Evolutionary conservation across 1,139 yeast genomes (phyloP), one percentile per base, ranked within the genome.

Genomic region (Lodderomyces pseudojiufengensis): DNA sequence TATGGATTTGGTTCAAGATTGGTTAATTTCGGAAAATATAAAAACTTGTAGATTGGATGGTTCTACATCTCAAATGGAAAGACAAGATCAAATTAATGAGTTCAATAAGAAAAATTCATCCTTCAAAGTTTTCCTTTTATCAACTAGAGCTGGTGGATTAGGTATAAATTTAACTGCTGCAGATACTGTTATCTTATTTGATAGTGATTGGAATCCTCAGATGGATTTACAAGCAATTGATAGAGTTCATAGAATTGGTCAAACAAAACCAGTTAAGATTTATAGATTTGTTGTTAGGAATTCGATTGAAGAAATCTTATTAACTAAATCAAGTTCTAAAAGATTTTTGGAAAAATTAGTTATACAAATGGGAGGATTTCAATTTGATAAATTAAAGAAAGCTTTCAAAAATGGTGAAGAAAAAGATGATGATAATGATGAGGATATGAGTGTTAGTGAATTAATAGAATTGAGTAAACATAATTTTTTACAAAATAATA

Each of bases 181-280:
- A 0, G 97, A 92, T 49, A 83, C 95, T 0, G 97, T 92, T 1
- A 76, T 92, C 3, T 52, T 92, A 11, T 88, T 86, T 54, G 98
- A 92, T 52, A 84, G 86, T 42, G 97, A 92, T 55, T 90, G 97
- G 96, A 92, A 92, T 51, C 98, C 98, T 0, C 97, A 92, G 54
- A 90, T 87, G 48, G 97, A 92, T 57, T 63, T 88, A 35, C 98
- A 92, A 55, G 97, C 97, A 0, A 92, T 92, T 76, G 97, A 90
- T 52, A 70, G 98, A 41, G 95, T 86, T 10, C 97, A 92, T 56
- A 69, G 98, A 52, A 86, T 92, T 39, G 97, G 98, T 0, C 98
- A 92, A 57, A 70, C 64, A 1, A 78, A 74, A 37, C 96, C 96
- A 0, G 95, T 88, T 2, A 70, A 86, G 31, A 76, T 92, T 1